Evolutionary conservation across 768 basidiomycete species (phyloP), one percentile per base, ranked within the genome.

Genomic region (Rhodotorula toruloides): DNA sequence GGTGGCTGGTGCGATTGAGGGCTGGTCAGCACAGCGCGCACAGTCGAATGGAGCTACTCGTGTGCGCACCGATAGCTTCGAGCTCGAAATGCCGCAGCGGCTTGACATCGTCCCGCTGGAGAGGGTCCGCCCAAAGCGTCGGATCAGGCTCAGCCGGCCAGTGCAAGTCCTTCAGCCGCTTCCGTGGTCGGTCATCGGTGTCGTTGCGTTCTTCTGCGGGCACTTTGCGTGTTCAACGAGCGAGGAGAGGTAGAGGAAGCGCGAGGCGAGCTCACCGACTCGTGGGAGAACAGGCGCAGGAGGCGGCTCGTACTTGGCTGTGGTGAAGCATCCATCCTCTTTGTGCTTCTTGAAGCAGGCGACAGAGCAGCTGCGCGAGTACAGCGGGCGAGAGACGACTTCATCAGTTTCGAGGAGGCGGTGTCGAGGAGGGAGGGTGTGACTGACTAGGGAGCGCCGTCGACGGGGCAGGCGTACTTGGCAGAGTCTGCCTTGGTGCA

Each of bases 141-240:
- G 60, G 49, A 32, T 63, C 61, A 1, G 71, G 71, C 40, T 72
- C 71, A 14, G 58, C 57, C 14, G 71, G 71, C 71, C 71, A 72
- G 31, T 56, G 52, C 44, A 72, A 16, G 36, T 66, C 58, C 54
- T 53, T 65, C 27, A 72, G 37, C 3, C 67, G 63, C 47, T 72
- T 72, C 7, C 52, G 50, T 11, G 71, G 71, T 16, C 71, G 56
- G n/a, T 56, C 57, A 22, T 66, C 58, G 37, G 43, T n/a, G 10
- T 43, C 25, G 25, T 50, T 42, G 3, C 46, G 52, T 22, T 63
- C 42, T 2, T 49, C 60, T 58, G 32, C 29, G 21, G 6, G 27
- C n/a, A 13, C 3, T 19, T 2, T 2, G 6, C 8, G 32, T 19
- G 11, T 17, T 36, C 19, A 16, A 29, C 36, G 27, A 40, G 29